Evolutionary conservation across 148 eudicot species (phyloP).

Genomic region (Nepenthes mirabilis): DNA sequence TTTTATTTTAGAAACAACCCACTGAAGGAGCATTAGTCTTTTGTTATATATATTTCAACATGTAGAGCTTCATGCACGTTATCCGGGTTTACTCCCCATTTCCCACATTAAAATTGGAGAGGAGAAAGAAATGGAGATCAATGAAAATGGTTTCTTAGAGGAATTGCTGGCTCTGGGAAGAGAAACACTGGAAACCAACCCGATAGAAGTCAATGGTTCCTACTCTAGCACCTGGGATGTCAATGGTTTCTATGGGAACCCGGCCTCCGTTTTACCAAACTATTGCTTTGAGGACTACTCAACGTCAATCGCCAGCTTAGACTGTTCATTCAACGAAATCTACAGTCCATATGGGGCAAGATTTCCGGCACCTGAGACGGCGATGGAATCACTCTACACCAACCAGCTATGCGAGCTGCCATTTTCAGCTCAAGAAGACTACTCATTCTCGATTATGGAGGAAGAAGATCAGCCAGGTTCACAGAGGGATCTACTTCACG

Average conservation of each 20-base stretch:
- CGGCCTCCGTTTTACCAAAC: neutral
- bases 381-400: neutral
- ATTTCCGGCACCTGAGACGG: neutral
- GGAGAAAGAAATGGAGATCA: slow-evolving; percentile 10
- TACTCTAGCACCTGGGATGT: neutral
- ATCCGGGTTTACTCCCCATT: no score
- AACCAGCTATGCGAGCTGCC: neutral
- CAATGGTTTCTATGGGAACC: neutral
- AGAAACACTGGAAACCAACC: slow-evolving; percentile 20
- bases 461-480: neutral
- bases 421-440: neutral
- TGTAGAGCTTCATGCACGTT: no score
- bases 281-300: neutral
- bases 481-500: neutral
- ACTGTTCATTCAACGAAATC: neutral
- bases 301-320: neutral
- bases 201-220: neutral
- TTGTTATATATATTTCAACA: no score
- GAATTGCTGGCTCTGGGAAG: slow-evolving; percentile 36
- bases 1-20: no score
- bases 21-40: no score
- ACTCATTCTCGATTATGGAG: neutral
- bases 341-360: no score
- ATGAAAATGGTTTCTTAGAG: slow-evolving; percentile 42
- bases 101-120: no score